Conservation (phyloP, 2,329 filamentous ascomycete species). For the Nannizzia gypsea region DNA sequence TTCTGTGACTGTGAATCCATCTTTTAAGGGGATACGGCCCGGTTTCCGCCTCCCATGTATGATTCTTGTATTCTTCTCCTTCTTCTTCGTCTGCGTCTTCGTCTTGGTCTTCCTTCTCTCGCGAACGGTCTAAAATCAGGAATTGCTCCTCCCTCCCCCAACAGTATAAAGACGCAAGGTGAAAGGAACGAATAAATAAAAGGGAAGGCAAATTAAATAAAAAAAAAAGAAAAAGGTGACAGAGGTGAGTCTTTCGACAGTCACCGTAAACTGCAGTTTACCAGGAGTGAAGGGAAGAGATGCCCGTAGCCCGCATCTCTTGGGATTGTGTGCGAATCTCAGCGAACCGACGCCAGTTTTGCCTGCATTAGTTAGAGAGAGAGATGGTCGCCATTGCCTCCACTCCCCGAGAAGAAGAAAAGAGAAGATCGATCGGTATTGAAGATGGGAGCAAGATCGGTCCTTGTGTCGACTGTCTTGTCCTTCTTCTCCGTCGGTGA, state of each 20-base stretch:
- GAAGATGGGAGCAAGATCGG: background rate
- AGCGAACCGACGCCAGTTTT: background rate
- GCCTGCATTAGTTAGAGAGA: background rate
- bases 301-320: conserved; percentile 2
- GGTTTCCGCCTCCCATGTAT: background rate
- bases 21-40: background rate
- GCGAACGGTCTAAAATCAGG: background rate
- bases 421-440: background rate
- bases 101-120: background rate
- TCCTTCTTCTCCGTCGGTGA: background rate
- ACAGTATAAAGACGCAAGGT: background rate
- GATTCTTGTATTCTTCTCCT: too few relatives aligned
- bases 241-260: conserved; percentile 1
- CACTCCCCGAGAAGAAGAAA: conserved; percentile 1
- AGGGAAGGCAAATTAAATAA: background rate
- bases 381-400: background rate
- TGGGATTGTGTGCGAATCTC: background rate
- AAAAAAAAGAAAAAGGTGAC: background rate
- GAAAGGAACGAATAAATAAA: background rate
- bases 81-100: background rate
- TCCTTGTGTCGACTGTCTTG: background rate
- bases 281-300: background rate
- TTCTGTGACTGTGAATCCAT: conserved; percentile 10
- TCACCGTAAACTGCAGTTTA: background rate
- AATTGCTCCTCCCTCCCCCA: background rate